These are phyloP conservation scores for Obelidium mucronatum DNA, from an alignment of 192 early-diverging fungal species.

Conservation along the genomic window DNA sequence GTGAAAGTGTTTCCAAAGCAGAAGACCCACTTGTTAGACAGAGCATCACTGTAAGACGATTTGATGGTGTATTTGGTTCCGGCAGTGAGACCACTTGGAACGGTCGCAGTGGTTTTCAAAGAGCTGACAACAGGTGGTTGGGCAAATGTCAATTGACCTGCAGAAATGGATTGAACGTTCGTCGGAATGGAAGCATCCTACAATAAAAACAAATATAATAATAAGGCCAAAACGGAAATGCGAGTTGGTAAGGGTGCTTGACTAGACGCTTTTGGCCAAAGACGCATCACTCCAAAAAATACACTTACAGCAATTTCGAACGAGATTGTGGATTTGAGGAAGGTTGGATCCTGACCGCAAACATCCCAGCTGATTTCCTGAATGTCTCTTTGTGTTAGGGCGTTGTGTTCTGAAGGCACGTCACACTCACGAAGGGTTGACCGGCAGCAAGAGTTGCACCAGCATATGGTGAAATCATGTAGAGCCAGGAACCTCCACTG, in stretches of 20 bases:
- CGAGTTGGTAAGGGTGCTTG: neutral
- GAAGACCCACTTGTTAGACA: neutral
- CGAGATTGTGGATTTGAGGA: neutral
- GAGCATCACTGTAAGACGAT: slow-evolving; percentile 5
- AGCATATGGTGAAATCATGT: neutral
- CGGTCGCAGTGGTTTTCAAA: neutral
- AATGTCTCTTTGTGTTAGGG: neutral
- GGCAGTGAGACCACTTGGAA: neutral
- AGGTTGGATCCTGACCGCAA: neutral
- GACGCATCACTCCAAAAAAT: neutral
- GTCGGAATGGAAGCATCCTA: slow-evolving; percentile 28
- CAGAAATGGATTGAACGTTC: slow-evolving; percentile 3
- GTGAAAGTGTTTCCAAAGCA: slow-evolving; percentile 21
- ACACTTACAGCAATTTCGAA: slow-evolving; percentile 10
- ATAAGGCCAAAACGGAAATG: neutral
- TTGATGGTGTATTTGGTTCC: slow-evolving; percentile 10
- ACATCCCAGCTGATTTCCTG: neutral
- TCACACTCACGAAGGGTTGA: neutral
- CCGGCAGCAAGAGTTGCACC: neutral
- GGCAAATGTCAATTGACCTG: neutral
- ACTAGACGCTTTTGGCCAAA: neutral
- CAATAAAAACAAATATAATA: neutral
- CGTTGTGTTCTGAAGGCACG: neutral
- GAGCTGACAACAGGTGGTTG: neutral
- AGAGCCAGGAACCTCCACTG: neutral